phyloP scores from a whole-genome alignment of 768 basidiomycete species.

The Xerocomus potaroensis region DNA sequence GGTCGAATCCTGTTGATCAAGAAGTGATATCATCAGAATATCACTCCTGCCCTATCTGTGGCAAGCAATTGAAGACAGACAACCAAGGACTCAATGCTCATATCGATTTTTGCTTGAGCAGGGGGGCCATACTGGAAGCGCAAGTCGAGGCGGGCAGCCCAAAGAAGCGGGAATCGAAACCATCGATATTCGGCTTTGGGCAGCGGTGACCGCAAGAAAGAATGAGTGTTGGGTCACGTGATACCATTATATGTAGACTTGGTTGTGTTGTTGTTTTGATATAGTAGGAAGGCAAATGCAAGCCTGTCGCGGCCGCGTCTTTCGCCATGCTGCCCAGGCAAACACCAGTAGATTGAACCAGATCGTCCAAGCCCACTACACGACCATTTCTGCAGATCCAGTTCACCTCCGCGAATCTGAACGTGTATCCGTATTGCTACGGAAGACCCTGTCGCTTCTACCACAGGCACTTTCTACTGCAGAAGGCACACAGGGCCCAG shows the following conservation, averaged over 20 bases:
- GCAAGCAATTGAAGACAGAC: conserved; percentile 55
- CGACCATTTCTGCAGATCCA: neutral
- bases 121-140: conserved; percentile 69
- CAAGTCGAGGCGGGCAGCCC: conserved; percentile 36
- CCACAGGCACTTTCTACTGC: conserved; percentile 38
- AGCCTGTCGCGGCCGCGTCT: conserved; percentile 23
- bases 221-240: conserved; percentile 20
- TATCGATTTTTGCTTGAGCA: conserved; percentile 84
- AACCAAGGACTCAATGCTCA: conserved; percentile 84
- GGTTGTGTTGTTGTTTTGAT: neutral
- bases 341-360: neutral
- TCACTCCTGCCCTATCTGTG: conserved; percentile 73
- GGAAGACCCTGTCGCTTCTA: conserved; percentile 45
- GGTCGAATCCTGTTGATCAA: conserved; percentile 14
- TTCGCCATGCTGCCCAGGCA: conserved; percentile 6
- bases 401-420: neutral
- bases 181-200: neutral
- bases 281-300: conserved; percentile 21
- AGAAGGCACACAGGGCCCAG: conserved; percentile 17
- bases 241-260: neutral
- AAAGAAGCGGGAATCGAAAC: conserved; percentile 9
- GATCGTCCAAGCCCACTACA: neutral
- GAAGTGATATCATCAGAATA: conserved; percentile 1
- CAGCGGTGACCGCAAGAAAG: conserved; percentile 21
- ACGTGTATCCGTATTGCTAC: conserved; percentile 43